Base-by-base conservation (phyloP, 2,329 filamentous ascomycete genomes). In the Seiridium cupressi region DNA sequence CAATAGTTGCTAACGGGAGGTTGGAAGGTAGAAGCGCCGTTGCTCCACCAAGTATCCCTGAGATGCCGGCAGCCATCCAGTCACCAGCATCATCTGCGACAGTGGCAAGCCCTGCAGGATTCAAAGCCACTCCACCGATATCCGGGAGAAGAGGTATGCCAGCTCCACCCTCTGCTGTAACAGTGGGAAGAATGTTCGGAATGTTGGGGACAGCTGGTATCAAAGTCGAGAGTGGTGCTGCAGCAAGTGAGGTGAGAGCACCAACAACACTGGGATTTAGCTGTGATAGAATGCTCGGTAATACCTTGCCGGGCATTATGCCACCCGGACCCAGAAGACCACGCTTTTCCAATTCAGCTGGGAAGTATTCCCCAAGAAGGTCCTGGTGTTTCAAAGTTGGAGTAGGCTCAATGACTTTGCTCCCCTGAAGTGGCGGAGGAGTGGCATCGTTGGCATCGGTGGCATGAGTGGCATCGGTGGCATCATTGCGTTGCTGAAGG, bases 1-100 rank as follows among this genome's bases (percentile, higher is more conserved):
- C 32, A 38, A 65, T 51, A 34, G 64, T 63, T 44, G 51, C 62
- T 4, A 60, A 57, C 26, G 66, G 62, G 7, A 61, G 32, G 26
- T 51, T 35, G 13, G 44, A 4, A 26, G 40, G 40, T 7, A 49
- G 32, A 13, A 51, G n/a, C 13, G 3, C 36, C 31, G 55, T 51
- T 13, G 55, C 55, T 51, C 46, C 44, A 36, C 46, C 32, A 11
- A 58, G 46, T 4, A 58, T 11, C 7, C 55, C 55, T n/a, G 55
- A 58, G 46, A 58, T 42, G 8, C 55, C 55, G 31, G 35, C 55
- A 7, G 55, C 55, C 36, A 58, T 58, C 55, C 46, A 58, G 40
- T 58, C 55, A 40, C 44, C 36, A 26, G 44, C 55, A 40, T 58
- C 55, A 18, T 49, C 55, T 10, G 55, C 55, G 31, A 42, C 44